These are phyloP conservation scores for Entomortierella lignicola DNA, from an alignment of 192 early-diverging fungal genomes.

Conservation along the genomic window DNA sequence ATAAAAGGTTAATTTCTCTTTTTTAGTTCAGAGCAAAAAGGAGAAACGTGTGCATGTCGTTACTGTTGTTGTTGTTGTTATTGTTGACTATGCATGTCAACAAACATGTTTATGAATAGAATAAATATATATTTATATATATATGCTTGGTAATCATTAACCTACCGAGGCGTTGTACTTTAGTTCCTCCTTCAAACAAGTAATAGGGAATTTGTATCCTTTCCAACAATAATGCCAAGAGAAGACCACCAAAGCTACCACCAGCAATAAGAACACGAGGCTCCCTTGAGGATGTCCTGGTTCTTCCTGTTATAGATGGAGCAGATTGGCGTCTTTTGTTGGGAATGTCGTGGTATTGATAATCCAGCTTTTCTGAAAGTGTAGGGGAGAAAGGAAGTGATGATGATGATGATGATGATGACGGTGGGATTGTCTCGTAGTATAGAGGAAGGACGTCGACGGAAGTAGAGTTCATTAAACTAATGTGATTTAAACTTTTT, in stretches of 20 bases:
- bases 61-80: too few species aligned
- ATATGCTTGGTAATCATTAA: too few species aligned
- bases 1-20: too few species aligned
- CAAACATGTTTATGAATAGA: too few species aligned
- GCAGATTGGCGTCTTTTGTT: background rate
- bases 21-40: background rate
- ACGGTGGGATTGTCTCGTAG: background rate
- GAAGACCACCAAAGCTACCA: conserved; percentile 6
- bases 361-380: conserved; percentile 2
- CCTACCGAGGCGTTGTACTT: conserved; percentile 14
- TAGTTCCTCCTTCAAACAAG: background rate
- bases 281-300: background rate
- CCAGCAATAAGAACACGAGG: conserved; percentile 16
- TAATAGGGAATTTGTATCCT: conserved; percentile 10
- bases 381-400: too few species aligned
- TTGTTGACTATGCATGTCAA: too few species aligned
- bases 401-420: background rate
- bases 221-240: conserved; percentile 12
- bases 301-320: too few species aligned
- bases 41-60: background rate
- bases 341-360: background rate
- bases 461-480: too few species aligned
- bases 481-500: too few species aligned
- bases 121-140: too few species aligned
- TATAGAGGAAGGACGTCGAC: background rate